Conservation (phyloP, 2,329 filamentous ascomycete genomes). For the Xylaria sp. region DNA sequence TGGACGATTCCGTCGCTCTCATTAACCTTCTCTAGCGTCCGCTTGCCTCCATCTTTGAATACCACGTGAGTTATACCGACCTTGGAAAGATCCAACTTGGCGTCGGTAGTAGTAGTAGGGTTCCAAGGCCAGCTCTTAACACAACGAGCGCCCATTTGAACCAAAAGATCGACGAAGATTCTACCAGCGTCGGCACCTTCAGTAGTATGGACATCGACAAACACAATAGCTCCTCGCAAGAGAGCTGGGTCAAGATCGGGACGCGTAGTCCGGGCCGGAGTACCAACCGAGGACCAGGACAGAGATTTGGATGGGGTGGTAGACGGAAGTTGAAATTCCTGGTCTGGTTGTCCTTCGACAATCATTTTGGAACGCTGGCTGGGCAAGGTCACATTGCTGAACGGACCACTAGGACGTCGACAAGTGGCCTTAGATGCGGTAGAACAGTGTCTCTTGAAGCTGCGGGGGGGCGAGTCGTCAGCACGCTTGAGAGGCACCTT, state of each 20-base stretch:
- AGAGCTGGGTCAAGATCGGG: conserved; percentile 64
- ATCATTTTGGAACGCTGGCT: conserved; percentile 55
- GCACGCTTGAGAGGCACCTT: conserved; percentile 80
- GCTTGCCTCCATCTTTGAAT: conserved; percentile 85
- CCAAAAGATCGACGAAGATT: conserved; percentile 83
- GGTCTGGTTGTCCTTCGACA: conserved; percentile 40
- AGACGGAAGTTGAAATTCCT: conserved; percentile 46
- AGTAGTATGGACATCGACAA: conserved; percentile 84
- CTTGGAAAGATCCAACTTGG: conserved; percentile 59
- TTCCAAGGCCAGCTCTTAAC: conserved; percentile 82
- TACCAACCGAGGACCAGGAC: conserved; percentile 65
- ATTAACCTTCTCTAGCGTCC: conserved; percentile 83
- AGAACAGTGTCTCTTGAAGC: conserved; percentile 62
- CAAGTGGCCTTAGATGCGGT: conserved; percentile 62
- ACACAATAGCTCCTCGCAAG: conserved; percentile 79
- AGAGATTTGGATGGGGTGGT: conserved; percentile 62
- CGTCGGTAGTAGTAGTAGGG: conserved; percentile 55
- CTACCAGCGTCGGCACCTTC: conserved; percentile 83
- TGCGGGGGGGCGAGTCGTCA: conserved; percentile 65
- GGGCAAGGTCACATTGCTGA: conserved; percentile 63
- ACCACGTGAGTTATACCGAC: conserved; percentile 88
- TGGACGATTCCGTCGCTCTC: conserved; percentile 79
- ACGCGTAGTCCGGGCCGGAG: conserved; percentile 67
- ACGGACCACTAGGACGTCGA: conserved; percentile 56
- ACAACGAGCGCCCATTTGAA: conserved; percentile 83